phyloP scores from a whole-genome alignment of 768 basidiomycete genomes.

The Naganishia randhawae region DNA sequence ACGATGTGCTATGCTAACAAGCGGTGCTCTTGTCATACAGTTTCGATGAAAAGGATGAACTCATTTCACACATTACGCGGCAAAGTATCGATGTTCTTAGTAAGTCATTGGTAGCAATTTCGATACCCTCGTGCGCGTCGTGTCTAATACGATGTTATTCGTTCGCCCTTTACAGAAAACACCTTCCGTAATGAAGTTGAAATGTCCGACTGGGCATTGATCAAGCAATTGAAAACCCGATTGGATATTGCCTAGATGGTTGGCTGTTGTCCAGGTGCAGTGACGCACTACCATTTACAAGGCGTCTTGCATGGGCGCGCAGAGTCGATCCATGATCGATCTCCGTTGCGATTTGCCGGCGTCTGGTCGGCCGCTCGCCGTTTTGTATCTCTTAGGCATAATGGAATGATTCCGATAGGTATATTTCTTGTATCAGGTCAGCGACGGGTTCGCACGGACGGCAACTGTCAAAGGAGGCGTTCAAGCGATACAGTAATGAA shows the following conservation, averaged over 20 bases:
- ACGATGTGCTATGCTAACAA: not conserved
- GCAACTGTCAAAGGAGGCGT: too few relatives aligned
- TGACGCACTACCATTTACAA: too few relatives aligned
- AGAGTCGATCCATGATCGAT: too few relatives aligned
- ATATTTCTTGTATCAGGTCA: not conserved
- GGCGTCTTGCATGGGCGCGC: too few relatives aligned
- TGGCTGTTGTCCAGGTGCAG: too few relatives aligned
- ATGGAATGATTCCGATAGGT: too few relatives aligned
- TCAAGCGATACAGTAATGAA: too few relatives aligned
- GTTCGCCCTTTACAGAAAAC: constrained; percentile 55
- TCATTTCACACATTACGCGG: constrained; percentile 83
- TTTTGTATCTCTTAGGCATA: not conserved
- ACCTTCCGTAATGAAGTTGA: constrained; percentile 83
- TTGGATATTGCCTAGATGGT: constrained; percentile 36
- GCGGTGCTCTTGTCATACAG: constrained; percentile 14
- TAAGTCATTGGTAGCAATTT: too few relatives aligned
- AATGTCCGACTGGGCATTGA: constrained; percentile 87
- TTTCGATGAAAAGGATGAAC: constrained; percentile 77
- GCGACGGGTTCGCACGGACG: too few relatives aligned
- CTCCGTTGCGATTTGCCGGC: too few relatives aligned
- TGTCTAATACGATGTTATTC: too few relatives aligned
- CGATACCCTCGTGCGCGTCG: too few relatives aligned
- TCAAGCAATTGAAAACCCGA: constrained; percentile 68
- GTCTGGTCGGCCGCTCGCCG: not conserved
- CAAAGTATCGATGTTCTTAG: constrained; percentile 94